A percentile compares a stretch with the other conserved stretches of the same genome.
These are phyloP conservation scores for Fusarium fujikuroi DNA, from an alignment of 2,329 filamentous ascomycete genomes.

Conservation along the genomic window DNA sequence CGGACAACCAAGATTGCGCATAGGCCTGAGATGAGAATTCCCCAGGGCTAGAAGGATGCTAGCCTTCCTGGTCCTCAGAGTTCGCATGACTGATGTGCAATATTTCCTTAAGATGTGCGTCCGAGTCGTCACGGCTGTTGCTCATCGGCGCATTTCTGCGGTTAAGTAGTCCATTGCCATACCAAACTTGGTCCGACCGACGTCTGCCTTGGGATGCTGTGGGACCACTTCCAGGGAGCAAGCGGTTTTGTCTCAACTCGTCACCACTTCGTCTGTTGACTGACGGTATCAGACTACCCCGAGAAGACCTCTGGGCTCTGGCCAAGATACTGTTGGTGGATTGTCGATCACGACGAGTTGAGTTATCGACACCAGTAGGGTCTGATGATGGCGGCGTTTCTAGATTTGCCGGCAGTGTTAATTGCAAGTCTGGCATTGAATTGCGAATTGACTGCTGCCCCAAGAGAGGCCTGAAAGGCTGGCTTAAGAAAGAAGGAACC, in stretches of 20 bases:
- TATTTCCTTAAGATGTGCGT: slow-evolving; percentile 22
- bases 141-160: slow-evolving; percentile 9
- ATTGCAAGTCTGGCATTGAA: neutral
- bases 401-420: slow-evolving; percentile 3
- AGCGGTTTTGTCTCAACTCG: slow-evolving; percentile 22
- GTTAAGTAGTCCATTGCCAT: slow-evolving; percentile 12
- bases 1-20: neutral
- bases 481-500: slow-evolving; percentile 2
- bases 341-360: slow-evolving; percentile 2
- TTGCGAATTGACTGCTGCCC: slow-evolving; percentile 4
- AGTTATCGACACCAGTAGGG: slow-evolving; percentile 14
- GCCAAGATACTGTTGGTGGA: neutral
- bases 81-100: slow-evolving; percentile 16
- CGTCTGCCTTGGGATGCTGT: slow-evolving; percentile 7
- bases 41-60: slow-evolving; percentile 28
- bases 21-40: neutral
- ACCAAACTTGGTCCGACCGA: slow-evolving; percentile 15
- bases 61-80: slow-evolving; percentile 34
- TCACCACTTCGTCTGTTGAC: neutral
- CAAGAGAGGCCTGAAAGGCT: slow-evolving; percentile 13
- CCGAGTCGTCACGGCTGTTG: slow-evolving; percentile 23
- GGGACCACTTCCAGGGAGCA: slow-evolving; percentile 17
- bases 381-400: slow-evolving; percentile 45
- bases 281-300: neutral
- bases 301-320: slow-evolving; percentile 11